These are phyloP conservation scores for Quercus rubra DNA, from an alignment of 306 rosid species.

Conservation along the genomic window DNA sequence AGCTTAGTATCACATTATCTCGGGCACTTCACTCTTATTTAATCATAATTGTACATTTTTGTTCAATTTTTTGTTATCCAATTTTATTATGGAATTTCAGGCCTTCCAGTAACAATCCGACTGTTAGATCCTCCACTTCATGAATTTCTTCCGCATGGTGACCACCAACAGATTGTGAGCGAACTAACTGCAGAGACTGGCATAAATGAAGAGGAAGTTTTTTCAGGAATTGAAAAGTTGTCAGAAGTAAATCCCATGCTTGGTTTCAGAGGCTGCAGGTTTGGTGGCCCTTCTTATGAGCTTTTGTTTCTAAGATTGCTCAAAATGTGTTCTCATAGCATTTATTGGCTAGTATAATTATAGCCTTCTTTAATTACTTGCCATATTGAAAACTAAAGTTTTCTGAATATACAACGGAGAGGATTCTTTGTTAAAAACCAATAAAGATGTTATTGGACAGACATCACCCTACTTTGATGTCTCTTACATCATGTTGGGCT, in stretches of 20 bases:
- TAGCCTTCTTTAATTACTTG: neutral
- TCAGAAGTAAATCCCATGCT: slow-evolving; percentile 99
- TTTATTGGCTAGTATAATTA: neutral
- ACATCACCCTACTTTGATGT: neutral
- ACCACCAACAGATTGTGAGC: slow-evolving; percentile 74
- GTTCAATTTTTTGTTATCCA: too few relatives aligned
- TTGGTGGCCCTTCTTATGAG: slow-evolving; percentile 12
- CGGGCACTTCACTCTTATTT: neutral
- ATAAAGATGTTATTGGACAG: neutral
- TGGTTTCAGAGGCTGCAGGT: slow-evolving; percentile 99
- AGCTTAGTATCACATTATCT: neutral
- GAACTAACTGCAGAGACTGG: slow-evolving; percentile 86
- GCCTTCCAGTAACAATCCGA: slow-evolving; percentile 94
- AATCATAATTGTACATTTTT: too few relatives aligned
- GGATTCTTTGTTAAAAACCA: neutral
- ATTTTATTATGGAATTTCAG: slow-evolving; percentile 26
- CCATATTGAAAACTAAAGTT: neutral
- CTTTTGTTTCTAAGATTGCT: neutral
- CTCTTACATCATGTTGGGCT: neutral
- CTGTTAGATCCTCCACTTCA: slow-evolving; percentile 98
- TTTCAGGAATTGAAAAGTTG: slow-evolving; percentile 71
- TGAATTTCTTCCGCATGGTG: slow-evolving; percentile 98
- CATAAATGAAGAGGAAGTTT: slow-evolving; percentile 86
- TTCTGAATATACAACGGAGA: neutral
- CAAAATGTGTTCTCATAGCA: neutral